These are phyloP conservation scores for Neurospora sp. DNA, from an alignment of 495 filamentous ascomycete genomes.

Conservation along the genomic window DNA sequence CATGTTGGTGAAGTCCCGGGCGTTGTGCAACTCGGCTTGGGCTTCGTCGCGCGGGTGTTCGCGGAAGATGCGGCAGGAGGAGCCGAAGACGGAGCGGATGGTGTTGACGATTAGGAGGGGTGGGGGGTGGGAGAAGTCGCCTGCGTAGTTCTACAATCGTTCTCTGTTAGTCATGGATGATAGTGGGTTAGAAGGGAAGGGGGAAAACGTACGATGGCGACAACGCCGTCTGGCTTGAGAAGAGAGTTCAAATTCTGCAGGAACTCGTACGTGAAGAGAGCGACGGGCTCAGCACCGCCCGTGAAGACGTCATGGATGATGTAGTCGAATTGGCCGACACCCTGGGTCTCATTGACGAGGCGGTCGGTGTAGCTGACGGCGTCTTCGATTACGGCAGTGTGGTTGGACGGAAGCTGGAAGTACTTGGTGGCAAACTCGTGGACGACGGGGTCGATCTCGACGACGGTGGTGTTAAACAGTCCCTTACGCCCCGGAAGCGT, in stretches of 20 bases:
- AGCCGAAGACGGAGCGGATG: too few relatives aligned
- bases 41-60: too few relatives aligned
- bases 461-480: too few relatives aligned
- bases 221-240: conserved; percentile 66
- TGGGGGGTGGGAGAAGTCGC: too few relatives aligned
- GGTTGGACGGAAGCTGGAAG: conserved; percentile 69
- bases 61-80: too few relatives aligned
- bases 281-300: conserved; percentile 80
- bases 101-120: too few relatives aligned
- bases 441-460: conserved; percentile 89
- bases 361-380: conserved; percentile 65
- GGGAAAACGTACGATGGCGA: conserved; percentile 74
- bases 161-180: too few relatives aligned
- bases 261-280: conserved; percentile 82
- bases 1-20: too few relatives aligned
- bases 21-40: too few relatives aligned
- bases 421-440: conserved; percentile 71
- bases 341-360: conserved; percentile 21
- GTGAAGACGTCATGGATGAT: conserved; percentile 99
- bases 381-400: conserved; percentile 72
- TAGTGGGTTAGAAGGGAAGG: too few relatives aligned
- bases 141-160: too few relatives aligned
- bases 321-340: conserved; percentile 61
- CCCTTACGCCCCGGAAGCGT: too few relatives aligned
- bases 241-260: conserved; percentile 54